Base-by-base conservation (phyloP, 371 early-diverging fungal genomes). In the Mortierella sp. region DNA sequence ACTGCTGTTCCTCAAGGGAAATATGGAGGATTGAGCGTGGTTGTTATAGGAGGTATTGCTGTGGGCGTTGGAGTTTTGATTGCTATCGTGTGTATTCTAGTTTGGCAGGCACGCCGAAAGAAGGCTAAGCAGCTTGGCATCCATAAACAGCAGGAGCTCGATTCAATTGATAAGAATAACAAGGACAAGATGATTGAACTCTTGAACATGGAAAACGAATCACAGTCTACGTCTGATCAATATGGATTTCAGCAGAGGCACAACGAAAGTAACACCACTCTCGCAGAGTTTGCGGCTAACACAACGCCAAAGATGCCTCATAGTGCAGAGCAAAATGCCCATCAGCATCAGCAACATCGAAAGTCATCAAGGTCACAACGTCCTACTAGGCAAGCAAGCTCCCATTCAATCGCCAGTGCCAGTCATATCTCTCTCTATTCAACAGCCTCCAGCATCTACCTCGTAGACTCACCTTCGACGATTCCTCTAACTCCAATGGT, bases 401-500 rank as follows among this genome's bases (percentile, higher is more conserved):
- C 47, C 9, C 35, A 45, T 26, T 72, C 77, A 13, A 23, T n/a
- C 66, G n/a, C 64, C 77, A 15, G 55, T 43, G n/a, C n/a, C 19
- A 29, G 59, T 22, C 65, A 28, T 7, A 59, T 72, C 26, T 70
- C 76, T 3, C 62, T 70, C 26, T 67, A 59, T 29, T 47, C 76
- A n/a, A 55, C 55, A 31, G 40, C 42, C 26, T 76, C 76, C 2
- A 65, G 23, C 19, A 47, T 76, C 37, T 72, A 61, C 42, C 35
- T 77, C 12, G 64, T 66, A 19, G 56, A 72, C 19, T 68, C 72
- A 9, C 68, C 68, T 4, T 58, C 77, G 0, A 34, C 68, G 32
- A 26, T 68, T 1, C 77, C 77, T 2, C 68, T 72, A 17, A 77
- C 65, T 15, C 77, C 77, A 10, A 37, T 51, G 64, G 49, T 77